Conservation (phyloP, 176 grass and related monocot species). For the Oryza brachyantha region DNA sequence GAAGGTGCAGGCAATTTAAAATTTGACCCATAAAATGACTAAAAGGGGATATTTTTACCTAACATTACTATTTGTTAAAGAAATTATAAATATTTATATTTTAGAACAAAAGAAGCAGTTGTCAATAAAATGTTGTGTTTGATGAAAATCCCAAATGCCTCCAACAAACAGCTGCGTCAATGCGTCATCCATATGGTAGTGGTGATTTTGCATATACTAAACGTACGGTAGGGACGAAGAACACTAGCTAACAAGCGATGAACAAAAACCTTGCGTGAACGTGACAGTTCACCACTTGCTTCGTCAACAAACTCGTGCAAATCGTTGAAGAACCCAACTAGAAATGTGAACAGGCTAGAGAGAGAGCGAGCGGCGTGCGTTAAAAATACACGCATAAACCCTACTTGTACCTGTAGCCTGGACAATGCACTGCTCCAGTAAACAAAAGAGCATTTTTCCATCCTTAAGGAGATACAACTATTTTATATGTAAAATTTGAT, state of each 20-base stretch:
- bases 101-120: no score
- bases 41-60: no score
- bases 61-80: no score
- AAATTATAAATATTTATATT: no score
- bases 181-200: not conserved
- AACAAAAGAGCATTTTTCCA: no score
- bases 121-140: no score
- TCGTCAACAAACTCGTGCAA: not conserved
- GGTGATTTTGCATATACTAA: not conserved
- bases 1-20: no score
- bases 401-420: not conserved
- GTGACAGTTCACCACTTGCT: conserved; percentile 5
- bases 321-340: not conserved
- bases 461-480: no score
- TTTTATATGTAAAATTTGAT: no score
- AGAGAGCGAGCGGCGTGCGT: not conserved
- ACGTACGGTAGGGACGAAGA: not conserved
- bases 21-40: no score
- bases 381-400: not conserved
- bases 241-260: not conserved
- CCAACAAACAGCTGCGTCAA: not conserved
- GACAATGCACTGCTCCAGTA: not conserved
- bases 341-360: not conserved
- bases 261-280: not conserved
- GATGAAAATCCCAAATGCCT: not conserved